These are phyloP conservation scores for Podila epicladia DNA, from an alignment of 192 early-diverging fungal genomes.

Conservation along the genomic window DNA sequence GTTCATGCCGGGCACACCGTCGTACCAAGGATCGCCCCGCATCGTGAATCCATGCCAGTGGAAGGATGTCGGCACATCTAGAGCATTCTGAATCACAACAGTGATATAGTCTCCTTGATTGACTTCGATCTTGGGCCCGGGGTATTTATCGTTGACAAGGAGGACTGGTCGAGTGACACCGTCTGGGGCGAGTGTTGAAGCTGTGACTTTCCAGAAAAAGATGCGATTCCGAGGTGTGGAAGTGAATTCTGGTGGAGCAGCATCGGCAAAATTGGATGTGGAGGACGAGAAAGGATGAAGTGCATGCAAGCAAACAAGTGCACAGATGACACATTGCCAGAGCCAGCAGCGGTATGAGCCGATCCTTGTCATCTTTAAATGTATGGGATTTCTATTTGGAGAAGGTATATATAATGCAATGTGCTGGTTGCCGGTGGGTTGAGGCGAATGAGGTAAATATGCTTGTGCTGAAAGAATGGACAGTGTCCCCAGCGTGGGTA, in stretches of 20 bases:
- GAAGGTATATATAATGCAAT: too few species aligned
- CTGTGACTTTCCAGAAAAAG: slow-evolving; percentile 50
- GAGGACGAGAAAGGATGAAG: neutral
- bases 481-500: too few species aligned
- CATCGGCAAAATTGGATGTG: neutral
- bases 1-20: slow-evolving; percentile 72
- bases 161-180: slow-evolving; percentile 53
- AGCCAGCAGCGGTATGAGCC: neutral
- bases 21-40: slow-evolving; percentile 43
- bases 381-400: too few species aligned
- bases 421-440: too few species aligned
- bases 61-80: slow-evolving; percentile 55
- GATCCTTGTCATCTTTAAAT: too few species aligned
- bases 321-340: neutral
- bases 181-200: slow-evolving; percentile 49
- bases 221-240: slow-evolving; percentile 41
- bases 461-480: too few species aligned
- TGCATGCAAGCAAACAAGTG: neutral
- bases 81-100: slow-evolving; percentile 56
- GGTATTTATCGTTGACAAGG: slow-evolving; percentile 64
- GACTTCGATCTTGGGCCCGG: slow-evolving; percentile 62
- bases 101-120: slow-evolving; percentile 58
- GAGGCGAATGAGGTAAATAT: too few species aligned
- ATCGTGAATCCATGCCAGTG: slow-evolving; percentile 65
- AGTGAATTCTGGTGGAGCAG: slow-evolving; percentile 34